These are phyloP conservation scores for Ambrosia artemisiifolia DNA, from an alignment of 129 eudicot species.

Conservation along the genomic window DNA sequence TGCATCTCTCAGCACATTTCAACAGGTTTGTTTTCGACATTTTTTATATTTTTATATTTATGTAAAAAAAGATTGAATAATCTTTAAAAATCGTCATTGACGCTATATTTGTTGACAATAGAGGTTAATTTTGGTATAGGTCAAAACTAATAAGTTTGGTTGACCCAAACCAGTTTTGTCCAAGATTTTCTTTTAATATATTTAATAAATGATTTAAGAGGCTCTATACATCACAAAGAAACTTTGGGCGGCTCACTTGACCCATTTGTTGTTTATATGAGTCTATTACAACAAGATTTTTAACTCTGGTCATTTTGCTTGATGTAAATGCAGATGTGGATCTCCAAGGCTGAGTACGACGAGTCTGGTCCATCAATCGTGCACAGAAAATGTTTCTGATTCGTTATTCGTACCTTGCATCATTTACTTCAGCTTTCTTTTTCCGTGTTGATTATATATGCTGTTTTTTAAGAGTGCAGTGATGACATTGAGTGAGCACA, in stretches of 20 bases:
- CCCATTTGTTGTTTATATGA: too few species aligned
- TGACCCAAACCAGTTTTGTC: too few species aligned
- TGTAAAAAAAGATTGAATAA: too few species aligned
- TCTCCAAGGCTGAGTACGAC: slow-evolving; percentile 40
- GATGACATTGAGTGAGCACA: slow-evolving; percentile 22
- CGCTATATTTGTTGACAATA: too few species aligned
- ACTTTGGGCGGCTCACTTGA: too few species aligned
- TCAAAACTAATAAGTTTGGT: too few species aligned
- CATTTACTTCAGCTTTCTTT: slow-evolving; percentile 18
- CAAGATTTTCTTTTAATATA: too few species aligned
- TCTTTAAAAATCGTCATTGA: too few species aligned
- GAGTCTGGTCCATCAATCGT: slow-evolving; percentile 48
- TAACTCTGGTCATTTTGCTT: slow-evolving; percentile 12
- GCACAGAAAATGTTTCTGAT: slow-evolving; percentile 58
- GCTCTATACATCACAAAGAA: too few species aligned
- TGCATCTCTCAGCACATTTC: slow-evolving; percentile 75
- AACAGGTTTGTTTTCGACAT: slow-evolving; percentile 39
- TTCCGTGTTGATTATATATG: slow-evolving; percentile 19
- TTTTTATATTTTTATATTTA: too few species aligned
- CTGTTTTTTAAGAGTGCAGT: slow-evolving; percentile 19
- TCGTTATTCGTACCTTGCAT: slow-evolving; percentile 21
- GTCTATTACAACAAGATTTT: neutral
- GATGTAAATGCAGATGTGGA: slow-evolving; percentile 47
- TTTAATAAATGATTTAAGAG: too few species aligned
- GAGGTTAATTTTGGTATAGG: too few species aligned